Base-by-base conservation (phyloP, 768 basidiomycete species). In the Infundibulicybe gibba region DNA sequence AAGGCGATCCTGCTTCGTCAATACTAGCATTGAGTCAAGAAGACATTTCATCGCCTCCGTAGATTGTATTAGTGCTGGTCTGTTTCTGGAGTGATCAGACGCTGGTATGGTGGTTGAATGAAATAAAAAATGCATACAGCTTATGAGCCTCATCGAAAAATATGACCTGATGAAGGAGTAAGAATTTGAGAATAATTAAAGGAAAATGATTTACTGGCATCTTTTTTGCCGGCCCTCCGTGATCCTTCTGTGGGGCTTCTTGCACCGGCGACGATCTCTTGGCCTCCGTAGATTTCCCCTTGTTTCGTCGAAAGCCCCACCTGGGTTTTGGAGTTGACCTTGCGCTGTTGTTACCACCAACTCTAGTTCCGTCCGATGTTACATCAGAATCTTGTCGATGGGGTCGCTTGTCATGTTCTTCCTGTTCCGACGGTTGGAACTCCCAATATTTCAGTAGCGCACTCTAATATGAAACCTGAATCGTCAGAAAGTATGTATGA, bases 61-160 rank as follows among this genome's bases (percentile, higher is more conserved):
- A 0, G 87, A 89, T 53, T 87, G 82, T 35, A 91, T 87, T 37
- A 91, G 70, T 5, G 81, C 75, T 0, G 87, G 87, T 40, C 82
- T 91, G 56, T 14, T n/a, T 3, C 6, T 32, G n/a, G 20, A 34
- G 19, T 43, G 8, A 14, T 40, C 2, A 41, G 47, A 51, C n/a
- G 34, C 30, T 40, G 15, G 30, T 32, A 19, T 21, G 20, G 11
- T 43, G 21, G 31, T 19, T 16, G 9, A 11, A 17, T 17, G 42
- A 32, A 35, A n/a, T n/a, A n/a, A n/a, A n/a, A n/a, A n/a, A 31
- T 25, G 52, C 81, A 32, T 61, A 89, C 83, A 91, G 65, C 61
- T 85, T 88, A 59, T 93, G 90, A 2, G 89, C 87, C 61, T 93
- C 90, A 52, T 93, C 90, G 50, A 93, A 80, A 60, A 92, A 87